Base-by-base conservation (phyloP, 768 basidiomycete species). In the Mycena olivaceomarginata region DNA sequence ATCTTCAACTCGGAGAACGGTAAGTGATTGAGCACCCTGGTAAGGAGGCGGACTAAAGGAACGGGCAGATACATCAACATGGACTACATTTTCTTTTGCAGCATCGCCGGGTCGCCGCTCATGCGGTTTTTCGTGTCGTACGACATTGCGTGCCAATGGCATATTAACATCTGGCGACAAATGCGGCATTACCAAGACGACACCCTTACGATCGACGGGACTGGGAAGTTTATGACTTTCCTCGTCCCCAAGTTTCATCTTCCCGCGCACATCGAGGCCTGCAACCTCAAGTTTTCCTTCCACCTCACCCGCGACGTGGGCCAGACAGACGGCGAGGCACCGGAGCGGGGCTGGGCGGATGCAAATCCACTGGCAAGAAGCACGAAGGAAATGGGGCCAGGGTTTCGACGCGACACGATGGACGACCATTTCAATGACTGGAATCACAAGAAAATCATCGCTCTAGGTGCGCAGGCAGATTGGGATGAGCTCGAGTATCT, bases 351-450 rank as follows among this genome's bases (percentile, higher is more conserved):
- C 0, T 84, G 82, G 79, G 69, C 80, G 0, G 83, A 79, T 0
- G 73, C 82, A 5, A 87, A 89, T n/a, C 70, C 74, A 0, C 71
- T 83, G 0, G 85, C 85, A 4, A 67, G 78, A 0, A 87, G 86
- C 62, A 88, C 85, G 0, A 77, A 79, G 18, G 86, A 88, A 46
- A 88, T 88, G 87, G 85, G 85, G 7, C 80, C 79, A 20, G 81
- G 51, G 18, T 39, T 39, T 5, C 16, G 67, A n/a, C 67, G 67
- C 4, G 67, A 69, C 25, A 57, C 51, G 4, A 7, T 69, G 4
- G 67, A 69, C 51, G 67, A 69, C 16, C 51, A 69, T 39, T 69
- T 69, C 31, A 69, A 69, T 39, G 60, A 62, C 9, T 62, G 60
- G 60, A 62, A 62, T n/a, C 60, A 41, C 20, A 62, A 62, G 18